Conservation (phyloP, 2,329 filamentous ascomycete species). For the Trichoderma brevicompactum region DNA sequence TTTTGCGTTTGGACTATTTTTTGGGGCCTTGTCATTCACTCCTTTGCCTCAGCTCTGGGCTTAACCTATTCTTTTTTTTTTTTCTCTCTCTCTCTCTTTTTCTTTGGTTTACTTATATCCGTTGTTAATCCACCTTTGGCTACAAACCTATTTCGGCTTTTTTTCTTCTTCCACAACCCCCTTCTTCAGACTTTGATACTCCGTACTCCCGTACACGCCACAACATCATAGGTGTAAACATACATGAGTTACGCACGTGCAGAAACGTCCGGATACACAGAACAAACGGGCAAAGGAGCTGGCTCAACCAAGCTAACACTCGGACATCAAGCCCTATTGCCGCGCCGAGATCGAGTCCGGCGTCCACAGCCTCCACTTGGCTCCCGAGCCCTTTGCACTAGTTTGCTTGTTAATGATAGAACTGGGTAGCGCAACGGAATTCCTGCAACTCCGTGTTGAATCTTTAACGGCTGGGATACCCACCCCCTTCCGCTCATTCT, state of each 20-base stretch:
- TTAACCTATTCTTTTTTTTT: not conserved
- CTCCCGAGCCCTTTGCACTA: slow-evolving; percentile 25
- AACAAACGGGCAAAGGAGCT: not conserved
- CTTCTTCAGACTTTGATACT: not conserved
- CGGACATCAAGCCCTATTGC: slow-evolving; percentile 24
- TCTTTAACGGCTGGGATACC: slow-evolving; percentile 2
- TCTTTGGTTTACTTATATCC: not conserved
- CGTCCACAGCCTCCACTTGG: slow-evolving; percentile 24
- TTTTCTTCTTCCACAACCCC: not conserved
- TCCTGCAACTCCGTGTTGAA: slow-evolving; percentile 17
- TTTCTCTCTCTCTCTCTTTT: not conserved
- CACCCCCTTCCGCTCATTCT: slow-evolving; percentile 8
- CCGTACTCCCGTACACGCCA: not conserved
- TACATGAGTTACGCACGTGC: slow-evolving; percentile 8
- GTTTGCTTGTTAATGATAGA: slow-evolving; percentile 14
- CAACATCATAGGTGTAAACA: not conserved
- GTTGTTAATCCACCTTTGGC: not conserved
- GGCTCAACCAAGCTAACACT: not conserved
- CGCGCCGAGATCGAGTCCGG: slow-evolving; percentile 25
- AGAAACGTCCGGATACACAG: not conserved
- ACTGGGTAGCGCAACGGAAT: slow-evolving; percentile 13
- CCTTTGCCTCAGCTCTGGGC: too few species aligned
- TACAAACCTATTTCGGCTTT: slow-evolving; percentile 5
- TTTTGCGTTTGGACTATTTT: not conserved
- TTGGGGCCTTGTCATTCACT: not conserved